phyloP scores from a whole-genome alignment of 2,329 filamentous ascomycete genomes.

The Beauveria medogensis region DNA sequence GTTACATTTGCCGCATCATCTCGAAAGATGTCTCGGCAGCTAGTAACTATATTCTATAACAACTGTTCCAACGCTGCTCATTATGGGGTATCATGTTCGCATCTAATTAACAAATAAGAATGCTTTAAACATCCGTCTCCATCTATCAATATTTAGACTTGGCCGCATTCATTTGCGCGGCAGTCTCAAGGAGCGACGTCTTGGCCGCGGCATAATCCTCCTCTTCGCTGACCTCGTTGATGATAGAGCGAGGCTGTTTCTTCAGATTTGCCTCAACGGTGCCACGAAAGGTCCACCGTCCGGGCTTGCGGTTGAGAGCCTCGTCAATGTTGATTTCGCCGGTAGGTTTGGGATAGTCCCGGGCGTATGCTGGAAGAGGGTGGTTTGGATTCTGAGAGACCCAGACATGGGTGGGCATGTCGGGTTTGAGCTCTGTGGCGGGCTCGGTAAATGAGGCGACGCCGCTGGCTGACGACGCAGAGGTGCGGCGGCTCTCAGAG shows the following conservation, averaged over 20 bases:
- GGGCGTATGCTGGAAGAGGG: conserved; percentile 27
- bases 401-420: neutral
- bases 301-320: conserved; percentile 35
- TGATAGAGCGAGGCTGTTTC: conserved; percentile 14
- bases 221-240: conserved; percentile 18
- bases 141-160: conserved; percentile 19
- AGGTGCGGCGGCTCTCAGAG: neutral
- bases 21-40: neutral
- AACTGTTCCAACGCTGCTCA: neutral
- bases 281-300: conserved; percentile 32
- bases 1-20: neutral
- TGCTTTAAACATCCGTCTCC: neutral
- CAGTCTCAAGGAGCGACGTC: conserved; percentile 33
- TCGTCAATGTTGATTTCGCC: conserved; percentile 33
- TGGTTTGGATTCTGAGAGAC: conserved; percentile 17
- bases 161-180: neutral
- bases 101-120: neutral
- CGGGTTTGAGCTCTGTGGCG: conserved; percentile 6
- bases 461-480: neutral
- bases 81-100: conserved; percentile 3
- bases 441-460: neutral
- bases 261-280: conserved; percentile 23
- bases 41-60: neutral
- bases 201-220: conserved; percentile 37
- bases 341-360: conserved; percentile 33